Percentiles rank a stretch among this genome's conserved stretches.
Evolutionary conservation across 2,329 filamentous ascomycete species (phyloP).

Genomic region (Penicillium thymicola): DNA sequence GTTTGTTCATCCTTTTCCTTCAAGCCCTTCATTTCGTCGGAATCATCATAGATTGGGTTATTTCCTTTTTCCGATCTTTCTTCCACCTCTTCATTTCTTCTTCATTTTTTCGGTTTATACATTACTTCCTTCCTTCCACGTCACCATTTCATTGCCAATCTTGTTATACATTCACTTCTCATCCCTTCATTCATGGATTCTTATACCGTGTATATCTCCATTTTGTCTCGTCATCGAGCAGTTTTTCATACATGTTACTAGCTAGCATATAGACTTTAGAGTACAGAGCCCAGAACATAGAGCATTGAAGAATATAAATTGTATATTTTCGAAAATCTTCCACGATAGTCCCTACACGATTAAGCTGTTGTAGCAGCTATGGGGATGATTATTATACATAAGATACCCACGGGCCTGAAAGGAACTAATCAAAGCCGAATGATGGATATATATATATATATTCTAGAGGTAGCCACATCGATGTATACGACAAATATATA

Average conservation of each 20-base stretch:
- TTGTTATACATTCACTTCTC: background rate
- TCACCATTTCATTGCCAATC: background rate
- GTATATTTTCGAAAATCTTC: background rate
- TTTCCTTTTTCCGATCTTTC: no score
- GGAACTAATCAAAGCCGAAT: background rate
- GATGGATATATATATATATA: background rate
- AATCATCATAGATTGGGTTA: background rate
- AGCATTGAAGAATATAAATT: background rate
- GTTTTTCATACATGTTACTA: background rate
- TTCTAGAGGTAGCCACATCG: background rate
- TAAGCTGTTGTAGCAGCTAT: background rate
- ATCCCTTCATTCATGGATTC: background rate
- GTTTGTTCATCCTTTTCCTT: background rate
- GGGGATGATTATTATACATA: no score
- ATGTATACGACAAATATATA: background rate
- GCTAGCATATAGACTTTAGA: background rate
- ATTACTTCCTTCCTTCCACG: background rate
- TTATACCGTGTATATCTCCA: background rate
- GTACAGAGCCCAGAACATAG: background rate
- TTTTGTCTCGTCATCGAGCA: background rate
- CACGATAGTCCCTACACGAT: background rate
- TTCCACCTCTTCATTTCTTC: background rate
- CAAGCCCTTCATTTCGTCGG: background rate
- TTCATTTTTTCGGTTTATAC: background rate
- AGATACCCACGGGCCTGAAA: background rate